Base-by-base conservation (phyloP, 768 basidiomycete genomes). In the Russula compacta region DNA sequence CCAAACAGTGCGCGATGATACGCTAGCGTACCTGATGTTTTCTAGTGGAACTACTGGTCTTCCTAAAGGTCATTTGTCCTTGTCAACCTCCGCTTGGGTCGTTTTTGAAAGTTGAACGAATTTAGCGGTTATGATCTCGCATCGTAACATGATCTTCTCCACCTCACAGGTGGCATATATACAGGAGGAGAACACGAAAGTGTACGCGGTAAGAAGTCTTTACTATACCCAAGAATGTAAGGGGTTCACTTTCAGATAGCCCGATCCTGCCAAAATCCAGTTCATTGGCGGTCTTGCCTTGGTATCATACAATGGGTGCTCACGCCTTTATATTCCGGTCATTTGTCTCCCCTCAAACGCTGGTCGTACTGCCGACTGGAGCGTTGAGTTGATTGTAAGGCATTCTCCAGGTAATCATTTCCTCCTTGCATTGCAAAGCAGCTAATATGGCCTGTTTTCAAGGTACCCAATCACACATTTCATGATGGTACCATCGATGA, bases 11-110 rank as follows among this genome's bases (percentile, higher is more conserved):
- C 72, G 65, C 17, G 75, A 73, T 35, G 73, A 84, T 60, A 86
- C 83, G 0, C 71, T 88, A 1, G 87, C 85, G 0, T 87, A 89
- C 69, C 73, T 90, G 3, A 74, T 85, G 0, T 88, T 87, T 68
- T 90, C 88, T 0, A 89, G 88, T 66, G 88, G 88, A 24, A 90
- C 89, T 0, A 89, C 79, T 61, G 88, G 89, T 0, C 73, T 84
- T 4, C 86, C 88, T 0, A 90, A 90, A 79, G 86, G 87, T 83
- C 29, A 7, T 39, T 59, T 42, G 6, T 11, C 10, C n/a, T 17
- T 33, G 32, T 44, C 49, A 12, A 29, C 19, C 29, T 15, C 32
- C 40, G 17, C 14, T 15, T 7, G 24, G 19, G 19, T 4, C 38
- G 19, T 43, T 33, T n/a, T 32, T 49, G 46, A 55, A 47, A 21